These are phyloP conservation scores for Eleusine indica DNA, from an alignment of 176 grass and related monocot genomes.

Conservation along the genomic window DNA sequence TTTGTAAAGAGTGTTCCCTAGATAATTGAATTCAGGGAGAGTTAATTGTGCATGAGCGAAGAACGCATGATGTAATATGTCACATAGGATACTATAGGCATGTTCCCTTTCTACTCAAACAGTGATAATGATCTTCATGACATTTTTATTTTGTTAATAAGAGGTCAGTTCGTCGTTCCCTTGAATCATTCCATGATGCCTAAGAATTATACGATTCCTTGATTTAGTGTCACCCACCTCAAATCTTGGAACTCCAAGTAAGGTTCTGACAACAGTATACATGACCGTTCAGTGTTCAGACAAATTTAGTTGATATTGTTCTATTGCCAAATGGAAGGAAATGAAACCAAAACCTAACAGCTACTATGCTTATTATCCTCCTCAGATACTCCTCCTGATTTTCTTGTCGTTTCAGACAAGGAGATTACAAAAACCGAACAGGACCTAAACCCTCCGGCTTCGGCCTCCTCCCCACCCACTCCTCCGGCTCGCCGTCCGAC, in stretches of 20 bases:
- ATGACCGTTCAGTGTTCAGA: neutral
- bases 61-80: slow-evolving; percentile 42
- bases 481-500: neutral
- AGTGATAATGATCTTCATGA: slow-evolving; percentile 39
- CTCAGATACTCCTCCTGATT: too few species aligned
- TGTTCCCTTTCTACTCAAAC: slow-evolving; percentile 6
- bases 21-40: slow-evolving; percentile 31
- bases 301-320: neutral
- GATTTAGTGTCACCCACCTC: neutral
- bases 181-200: neutral
- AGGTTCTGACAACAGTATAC: neutral
- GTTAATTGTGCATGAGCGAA: slow-evolving; percentile 20
- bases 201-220: neutral
- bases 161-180: slow-evolving; percentile 11
- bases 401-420: too few species aligned
- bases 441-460: neutral
- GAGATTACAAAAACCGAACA: too few species aligned
- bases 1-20: slow-evolving; percentile 43
- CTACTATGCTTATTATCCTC: neutral
- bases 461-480: neutral
- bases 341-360: neutral
- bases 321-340: neutral
- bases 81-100: slow-evolving; percentile 46
- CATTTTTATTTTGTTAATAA: slow-evolving; percentile 34
- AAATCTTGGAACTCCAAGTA: neutral